Evolutionary conservation across 1,284 basidiomycete genomes (phyloP), one percentile per base, ranked within the genome.

Genomic region (Mycosarcoma maydis): DNA sequence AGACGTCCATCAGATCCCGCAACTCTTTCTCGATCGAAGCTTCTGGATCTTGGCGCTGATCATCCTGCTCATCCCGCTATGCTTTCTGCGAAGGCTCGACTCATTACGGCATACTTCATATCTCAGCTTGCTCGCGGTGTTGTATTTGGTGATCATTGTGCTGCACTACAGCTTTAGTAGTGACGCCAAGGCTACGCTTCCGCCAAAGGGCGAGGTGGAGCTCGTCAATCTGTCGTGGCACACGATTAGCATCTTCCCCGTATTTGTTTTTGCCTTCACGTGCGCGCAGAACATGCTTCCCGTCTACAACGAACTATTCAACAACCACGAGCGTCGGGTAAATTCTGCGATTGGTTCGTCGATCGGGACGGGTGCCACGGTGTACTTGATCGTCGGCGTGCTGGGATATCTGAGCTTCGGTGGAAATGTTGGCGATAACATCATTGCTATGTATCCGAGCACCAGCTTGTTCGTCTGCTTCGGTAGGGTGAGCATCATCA

Each of bases 361-460:
- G 3, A 94, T 99, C 72, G 92, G 93, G 13, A 86, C 73, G 2
- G 80, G 79, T 2, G 81, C 73, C 0, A 4, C 66, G 19, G 75
- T 81, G 2, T 83, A 82, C 23, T 54, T 77, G 26, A 67, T 80
- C 33, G 76, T 82, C 2, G 80, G 73, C 5, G 69, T 76, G 14
- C 89, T 95, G 72, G 96, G 96, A 0, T 98, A 98, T 82, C 85
- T 97, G 37, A 97, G 95, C 0, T 99, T 99, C 82, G 96, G 96
- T 2, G 89, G 89, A 41, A 90, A 89, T 76, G 75, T 78, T 4
- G 66, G 68, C 16, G 69, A 72, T 44, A 81, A 81, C 54, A 80
- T 81, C 50, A 80, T 80, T 34, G 72, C 80, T 32, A 80, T 75
- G 82, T 97, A 96, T 78, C 93, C 94, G 2, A 88, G 91, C n/a